These are phyloP conservation scores for Nicotiana knightiana DNA, from an alignment of 257 asterid genomes.

Conservation along the genomic window DNA sequence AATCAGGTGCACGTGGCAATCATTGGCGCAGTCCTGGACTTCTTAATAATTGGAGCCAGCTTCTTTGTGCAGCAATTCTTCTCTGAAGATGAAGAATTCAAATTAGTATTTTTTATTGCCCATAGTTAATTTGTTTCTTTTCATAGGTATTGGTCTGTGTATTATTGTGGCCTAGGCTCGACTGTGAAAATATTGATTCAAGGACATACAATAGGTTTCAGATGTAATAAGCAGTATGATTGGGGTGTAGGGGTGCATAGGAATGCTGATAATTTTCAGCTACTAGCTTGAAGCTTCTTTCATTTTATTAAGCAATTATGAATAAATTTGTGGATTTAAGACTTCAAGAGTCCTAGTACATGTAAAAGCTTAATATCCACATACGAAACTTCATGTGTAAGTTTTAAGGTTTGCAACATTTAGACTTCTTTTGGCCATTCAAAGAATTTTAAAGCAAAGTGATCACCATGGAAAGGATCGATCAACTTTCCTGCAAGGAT, in stretches of 20 bases:
- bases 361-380: not conserved
- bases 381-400: not conserved
- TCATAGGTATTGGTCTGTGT: not conserved
- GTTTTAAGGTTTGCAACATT: not conserved
- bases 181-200: not conserved
- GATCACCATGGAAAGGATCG: not conserved
- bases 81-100: not conserved
- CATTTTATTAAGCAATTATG: not conserved
- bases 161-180: not conserved
- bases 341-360: not conserved
- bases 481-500: not conserved
- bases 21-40: constrained; percentile 71
- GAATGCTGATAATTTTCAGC: not conserved
- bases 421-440: not conserved
- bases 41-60: constrained; percentile 67
- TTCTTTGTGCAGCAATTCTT: constrained; percentile 40
- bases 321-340: not conserved
- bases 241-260: not conserved
- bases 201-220: not conserved
- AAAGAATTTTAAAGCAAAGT: not conserved
- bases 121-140: not conserved
- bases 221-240: not conserved
- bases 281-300: not conserved
- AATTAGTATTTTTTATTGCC: not conserved
- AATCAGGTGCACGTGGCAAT: constrained; percentile 42